Conservation (phyloP, 352 stramenopile genomes). For the Globisporangium echinulatum region DNA sequence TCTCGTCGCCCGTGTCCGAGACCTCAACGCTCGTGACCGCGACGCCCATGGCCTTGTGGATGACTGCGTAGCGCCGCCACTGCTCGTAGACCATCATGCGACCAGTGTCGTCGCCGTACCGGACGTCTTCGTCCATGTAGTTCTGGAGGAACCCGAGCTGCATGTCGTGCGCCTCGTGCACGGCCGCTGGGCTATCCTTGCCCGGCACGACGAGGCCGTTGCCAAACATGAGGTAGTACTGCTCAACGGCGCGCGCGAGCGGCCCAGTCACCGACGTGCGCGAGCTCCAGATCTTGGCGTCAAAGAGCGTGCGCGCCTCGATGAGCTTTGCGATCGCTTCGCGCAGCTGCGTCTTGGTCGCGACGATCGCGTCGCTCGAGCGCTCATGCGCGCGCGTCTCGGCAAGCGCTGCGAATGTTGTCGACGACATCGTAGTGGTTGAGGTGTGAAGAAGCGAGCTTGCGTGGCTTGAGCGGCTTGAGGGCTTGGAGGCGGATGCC, state of each 20-base stretch:
- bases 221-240: constrained; percentile 17
- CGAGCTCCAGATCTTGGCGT: constrained; percentile 14
- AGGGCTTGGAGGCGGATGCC: not conserved
- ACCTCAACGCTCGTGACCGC: constrained; percentile 8
- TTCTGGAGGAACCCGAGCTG: constrained; percentile 29
- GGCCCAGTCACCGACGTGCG: constrained; percentile 11
- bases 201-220: constrained; percentile 9
- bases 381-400: constrained; percentile 10
- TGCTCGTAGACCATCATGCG: constrained; percentile 14
- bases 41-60: constrained; percentile 15
- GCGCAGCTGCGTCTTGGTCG: constrained; percentile 10
- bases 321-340: constrained; percentile 9
- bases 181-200: not conserved
- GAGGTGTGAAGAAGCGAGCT: not conserved
- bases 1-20: constrained; percentile 5
- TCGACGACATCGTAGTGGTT: constrained; percentile 1
- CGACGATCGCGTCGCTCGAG: constrained; percentile 1
- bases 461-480: not conserved
- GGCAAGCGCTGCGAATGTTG: constrained; percentile 6
- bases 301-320: constrained; percentile 9
- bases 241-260: constrained; percentile 10
- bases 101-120: constrained; percentile 21
- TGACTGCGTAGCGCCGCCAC: constrained; percentile 17
- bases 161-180: constrained; percentile 11
- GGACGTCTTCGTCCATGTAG: constrained; percentile 32